These are phyloP conservation scores for Cryptomeria japonica DNA, from an alignment of 75 land plant species.

Conservation along the genomic window DNA sequence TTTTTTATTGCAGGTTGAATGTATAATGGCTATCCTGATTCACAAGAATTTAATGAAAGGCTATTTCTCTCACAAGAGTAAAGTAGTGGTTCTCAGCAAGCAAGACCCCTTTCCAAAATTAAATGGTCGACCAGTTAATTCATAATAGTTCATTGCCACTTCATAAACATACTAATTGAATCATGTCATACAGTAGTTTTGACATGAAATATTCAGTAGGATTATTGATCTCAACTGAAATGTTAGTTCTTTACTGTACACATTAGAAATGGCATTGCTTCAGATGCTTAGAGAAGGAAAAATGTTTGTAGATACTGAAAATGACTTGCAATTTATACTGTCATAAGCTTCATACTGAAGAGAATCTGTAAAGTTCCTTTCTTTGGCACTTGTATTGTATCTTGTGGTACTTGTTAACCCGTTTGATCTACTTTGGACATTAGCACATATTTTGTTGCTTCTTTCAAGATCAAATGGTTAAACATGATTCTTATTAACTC, in stretches of 20 bases:
- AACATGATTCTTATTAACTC: neutral
- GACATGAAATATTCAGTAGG: neutral
- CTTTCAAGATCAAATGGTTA: neutral
- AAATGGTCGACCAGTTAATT: conserved; percentile 62
- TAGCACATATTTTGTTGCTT: neutral
- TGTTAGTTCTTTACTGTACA: neutral
- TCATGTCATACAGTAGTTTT: neutral
- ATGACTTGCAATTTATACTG: neutral
- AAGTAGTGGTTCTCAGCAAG: conserved; percentile 96
- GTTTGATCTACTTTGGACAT: neutral
- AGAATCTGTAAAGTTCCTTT: neutral
- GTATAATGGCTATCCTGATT: conserved; percentile 88
- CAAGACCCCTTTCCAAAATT: conserved; percentile 97
- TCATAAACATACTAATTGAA: neutral
- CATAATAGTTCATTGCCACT: conserved; percentile 11
- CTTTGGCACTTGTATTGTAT: neutral
- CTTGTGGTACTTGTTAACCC: neutral
- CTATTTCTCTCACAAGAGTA: conserved; percentile 98
- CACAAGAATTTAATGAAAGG: conserved; percentile 93
- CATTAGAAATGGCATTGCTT: neutral
- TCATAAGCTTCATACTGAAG: neutral
- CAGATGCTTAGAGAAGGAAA: neutral
- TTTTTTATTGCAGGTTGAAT: conserved; percentile 72
- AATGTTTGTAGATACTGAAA: neutral
- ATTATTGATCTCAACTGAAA: neutral